Conservation (phyloP, 2,329 filamentous ascomycete species). For the Neoscytalidium dimidiatum region DNA sequence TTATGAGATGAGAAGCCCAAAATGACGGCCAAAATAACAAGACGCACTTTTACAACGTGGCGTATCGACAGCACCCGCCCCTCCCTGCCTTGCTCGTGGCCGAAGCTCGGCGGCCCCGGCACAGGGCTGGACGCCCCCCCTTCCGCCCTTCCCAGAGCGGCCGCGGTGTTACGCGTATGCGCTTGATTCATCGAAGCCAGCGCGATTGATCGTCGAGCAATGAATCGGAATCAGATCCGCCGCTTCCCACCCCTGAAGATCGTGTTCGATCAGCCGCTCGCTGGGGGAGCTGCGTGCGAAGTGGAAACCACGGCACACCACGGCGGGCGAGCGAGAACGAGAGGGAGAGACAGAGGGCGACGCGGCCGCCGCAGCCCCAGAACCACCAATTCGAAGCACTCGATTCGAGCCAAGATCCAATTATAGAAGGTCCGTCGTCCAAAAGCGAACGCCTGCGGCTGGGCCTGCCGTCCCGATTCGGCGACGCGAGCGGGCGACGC, state of each 20-base stretch:
- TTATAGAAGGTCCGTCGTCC: neutral
- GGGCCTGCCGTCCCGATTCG: neutral
- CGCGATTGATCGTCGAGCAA: neutral
- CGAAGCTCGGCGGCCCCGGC: neutral
- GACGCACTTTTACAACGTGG: conserved; percentile 3
- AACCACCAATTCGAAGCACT: neutral
- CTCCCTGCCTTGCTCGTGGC: neutral
- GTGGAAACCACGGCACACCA: neutral
- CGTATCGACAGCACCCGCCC: conserved; percentile 5
- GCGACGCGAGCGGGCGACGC: neutral
- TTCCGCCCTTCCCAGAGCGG: neutral
- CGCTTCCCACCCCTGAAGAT: conserved; percentile 6
- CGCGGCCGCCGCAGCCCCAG: neutral
- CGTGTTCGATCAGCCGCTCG: conserved; percentile 16
- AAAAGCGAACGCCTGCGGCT: neutral
- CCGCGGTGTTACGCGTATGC: neutral
- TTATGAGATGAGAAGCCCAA: neutral
- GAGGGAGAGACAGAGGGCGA: neutral
- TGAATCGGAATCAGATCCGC: conserved; percentile 15
- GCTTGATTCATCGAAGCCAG: neutral
- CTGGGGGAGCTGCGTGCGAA: neutral
- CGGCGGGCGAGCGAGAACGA: neutral
- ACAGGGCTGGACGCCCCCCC: neutral
- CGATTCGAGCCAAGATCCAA: neutral
- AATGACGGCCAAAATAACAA: neutral